phyloP scores from a whole-genome alignment of 305 asterid genomes.

The Fraxinus baroniana region DNA sequence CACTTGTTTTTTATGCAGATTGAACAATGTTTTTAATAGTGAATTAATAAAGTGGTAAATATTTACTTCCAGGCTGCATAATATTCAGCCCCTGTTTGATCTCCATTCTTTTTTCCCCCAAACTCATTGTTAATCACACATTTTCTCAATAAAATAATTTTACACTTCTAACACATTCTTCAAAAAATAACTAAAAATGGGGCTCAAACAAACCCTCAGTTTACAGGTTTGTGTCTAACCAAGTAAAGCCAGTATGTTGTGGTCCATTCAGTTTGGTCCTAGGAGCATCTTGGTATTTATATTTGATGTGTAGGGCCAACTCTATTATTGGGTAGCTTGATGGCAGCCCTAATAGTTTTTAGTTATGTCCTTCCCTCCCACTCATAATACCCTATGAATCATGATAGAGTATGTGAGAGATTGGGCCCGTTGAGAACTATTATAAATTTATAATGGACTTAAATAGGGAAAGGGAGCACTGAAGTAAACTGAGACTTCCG shows the following conservation, averaged over 20 bases:
- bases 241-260: background rate
- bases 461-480: background rate
- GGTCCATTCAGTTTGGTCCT: background rate
- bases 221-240: background rate
- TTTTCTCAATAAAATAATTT: background rate
- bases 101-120: background rate
- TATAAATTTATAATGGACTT: background rate
- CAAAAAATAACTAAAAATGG: background rate
- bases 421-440: background rate
- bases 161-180: background rate
- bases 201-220: background rate
- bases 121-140: background rate
- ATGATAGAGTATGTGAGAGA: background rate
- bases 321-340: background rate
- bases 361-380: background rate
- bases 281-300: background rate
- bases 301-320: background rate
- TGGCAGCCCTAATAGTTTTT: background rate
- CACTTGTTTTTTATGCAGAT: background rate
- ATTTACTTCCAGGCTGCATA: background rate
- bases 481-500: background rate
- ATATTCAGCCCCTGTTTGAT: background rate
- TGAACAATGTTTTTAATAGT: background rate
- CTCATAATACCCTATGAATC: background rate
- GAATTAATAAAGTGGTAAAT: background rate